Conservation (phyloP, 2,329 filamentous ascomycete species). For the Fusarium sp. region DNA sequence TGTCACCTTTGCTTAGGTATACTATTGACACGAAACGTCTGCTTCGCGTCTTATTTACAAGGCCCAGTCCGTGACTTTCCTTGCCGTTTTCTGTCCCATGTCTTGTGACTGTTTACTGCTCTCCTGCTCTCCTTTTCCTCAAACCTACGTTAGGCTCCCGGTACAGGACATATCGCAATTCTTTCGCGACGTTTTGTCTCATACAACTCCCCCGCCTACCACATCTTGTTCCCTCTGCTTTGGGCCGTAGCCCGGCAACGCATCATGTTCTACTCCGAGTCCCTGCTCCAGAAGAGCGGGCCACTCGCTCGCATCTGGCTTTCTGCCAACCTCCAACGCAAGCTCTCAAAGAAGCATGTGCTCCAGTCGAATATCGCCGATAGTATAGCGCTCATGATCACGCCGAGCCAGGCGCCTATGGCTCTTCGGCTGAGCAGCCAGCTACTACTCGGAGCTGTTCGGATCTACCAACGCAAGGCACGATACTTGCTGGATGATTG, state of each 20-base stretch:
- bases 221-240: slow-evolving; percentile 1
- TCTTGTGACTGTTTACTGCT: not conserved
- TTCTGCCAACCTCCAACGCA: slow-evolving; percentile 97
- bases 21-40: not conserved
- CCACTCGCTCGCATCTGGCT: slow-evolving; percentile 98
- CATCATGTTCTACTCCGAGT: slow-evolving; percentile 97
- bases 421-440: slow-evolving; percentile 94
- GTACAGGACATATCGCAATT: not conserved
- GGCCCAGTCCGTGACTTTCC: not conserved
- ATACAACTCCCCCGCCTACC: not conserved
- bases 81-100: not conserved
- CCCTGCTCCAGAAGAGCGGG: slow-evolving; percentile 94
- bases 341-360: slow-evolving; percentile 96
- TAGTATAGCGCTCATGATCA: slow-evolving; percentile 95
- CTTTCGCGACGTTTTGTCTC: not conserved
- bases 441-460: slow-evolving; percentile 91
- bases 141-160: not conserved
- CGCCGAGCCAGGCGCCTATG: slow-evolving; percentile 92
- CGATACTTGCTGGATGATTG: slow-evolving; percentile 97
- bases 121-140: not conserved
- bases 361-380: slow-evolving; percentile 94
- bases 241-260: slow-evolving; percentile 35
- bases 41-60: not conserved
- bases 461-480: slow-evolving; percentile 97
- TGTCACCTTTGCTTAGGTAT: not conserved